A percentile compares a stretch with the other conserved stretches of the same genome.
phyloP scores from a whole-genome alignment of 176 grass and related monocot species.

The Rhipidocladum racemiflorum region DNA sequence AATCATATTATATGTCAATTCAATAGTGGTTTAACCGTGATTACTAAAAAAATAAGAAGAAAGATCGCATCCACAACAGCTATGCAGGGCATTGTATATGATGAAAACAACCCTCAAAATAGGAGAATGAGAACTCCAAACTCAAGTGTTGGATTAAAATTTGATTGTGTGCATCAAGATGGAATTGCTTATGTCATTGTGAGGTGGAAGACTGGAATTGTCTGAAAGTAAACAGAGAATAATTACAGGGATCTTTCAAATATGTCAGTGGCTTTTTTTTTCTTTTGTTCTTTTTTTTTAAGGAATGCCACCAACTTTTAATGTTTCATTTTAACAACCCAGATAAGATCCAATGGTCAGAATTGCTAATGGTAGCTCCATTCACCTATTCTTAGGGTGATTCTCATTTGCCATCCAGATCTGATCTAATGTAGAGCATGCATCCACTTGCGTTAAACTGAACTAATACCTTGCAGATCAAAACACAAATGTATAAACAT shows the following conservation, averaged over 20 bases:
- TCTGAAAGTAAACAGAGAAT: background rate
- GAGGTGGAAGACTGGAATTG: conserved; percentile 14
- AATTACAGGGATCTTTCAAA: background rate
- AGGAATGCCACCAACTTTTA: background rate
- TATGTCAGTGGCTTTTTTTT: background rate
- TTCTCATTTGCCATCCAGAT: conserved; percentile 5
- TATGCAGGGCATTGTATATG: background rate
- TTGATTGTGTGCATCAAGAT: background rate
- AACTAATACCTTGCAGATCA: background rate
- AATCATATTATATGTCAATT: background rate
- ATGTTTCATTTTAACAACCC: background rate
- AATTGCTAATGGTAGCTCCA: background rate
- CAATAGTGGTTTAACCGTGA: background rate
- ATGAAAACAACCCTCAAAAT: background rate
- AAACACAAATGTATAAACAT: conserved; percentile 26
- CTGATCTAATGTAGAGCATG: background rate
- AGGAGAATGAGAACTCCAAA: background rate
- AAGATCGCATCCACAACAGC: background rate
- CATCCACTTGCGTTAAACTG: background rate
- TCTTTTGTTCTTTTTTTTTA: too few relatives aligned
- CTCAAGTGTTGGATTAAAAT: background rate
- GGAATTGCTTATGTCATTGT: conserved; percentile 15
- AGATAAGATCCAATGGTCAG: conserved; percentile 6
- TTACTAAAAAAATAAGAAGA: background rate
- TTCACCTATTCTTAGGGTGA: background rate